Base-by-base conservation (phyloP, 352 stramenopile species). In the Phytophthora litchii region DNA sequence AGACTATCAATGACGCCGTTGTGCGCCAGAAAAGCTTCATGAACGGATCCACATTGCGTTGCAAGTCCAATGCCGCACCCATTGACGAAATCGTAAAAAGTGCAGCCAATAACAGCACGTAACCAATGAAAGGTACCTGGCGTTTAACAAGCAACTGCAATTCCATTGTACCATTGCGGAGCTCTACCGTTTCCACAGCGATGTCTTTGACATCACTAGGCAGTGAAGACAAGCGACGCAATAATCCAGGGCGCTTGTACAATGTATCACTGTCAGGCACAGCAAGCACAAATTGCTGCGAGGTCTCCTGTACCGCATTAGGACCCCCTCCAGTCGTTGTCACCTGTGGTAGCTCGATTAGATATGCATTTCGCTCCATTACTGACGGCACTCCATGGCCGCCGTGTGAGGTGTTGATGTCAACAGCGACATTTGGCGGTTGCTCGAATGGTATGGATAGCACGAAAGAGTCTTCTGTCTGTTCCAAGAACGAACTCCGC, bases 21-120 rank as follows among this genome's bases (percentile, higher is more conserved):
- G 78, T 89, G 17, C 86, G 83, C 86, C 86, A 94, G 49, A 94
- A 94, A 1, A 92, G 57, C 55, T 94, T 92, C 41, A 94, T 70
- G 64, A 94, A 92, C 11, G 86, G 83, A 21, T 92, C 73, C 42
- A 92, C 86, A 29, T 73, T 76, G 10, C 69, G 62, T 34, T 94
- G 81, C 54, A 91, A 63, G 38, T 94, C 79, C 19, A 92, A 70
- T 7, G 83, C 86, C 4, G 82, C 74, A 6, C 83, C 83, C 67
- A 92, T 80, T 17, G 83, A 92, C 42, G 83, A 88, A 42, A 92
- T 92, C 14, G 83, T 85, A 13, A 92, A 45, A 8, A 92, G 58
- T n/a, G 83, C 82, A 9, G 77, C 73, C 14, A 92, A 42, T 31
- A 94, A 54, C 21, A 94, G 60, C 34, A 90, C 49, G 54, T 94